These are phyloP conservation scores for Juncus inflexus DNA, from an alignment of 176 grass and related monocot species.

Conservation along the genomic window DNA sequence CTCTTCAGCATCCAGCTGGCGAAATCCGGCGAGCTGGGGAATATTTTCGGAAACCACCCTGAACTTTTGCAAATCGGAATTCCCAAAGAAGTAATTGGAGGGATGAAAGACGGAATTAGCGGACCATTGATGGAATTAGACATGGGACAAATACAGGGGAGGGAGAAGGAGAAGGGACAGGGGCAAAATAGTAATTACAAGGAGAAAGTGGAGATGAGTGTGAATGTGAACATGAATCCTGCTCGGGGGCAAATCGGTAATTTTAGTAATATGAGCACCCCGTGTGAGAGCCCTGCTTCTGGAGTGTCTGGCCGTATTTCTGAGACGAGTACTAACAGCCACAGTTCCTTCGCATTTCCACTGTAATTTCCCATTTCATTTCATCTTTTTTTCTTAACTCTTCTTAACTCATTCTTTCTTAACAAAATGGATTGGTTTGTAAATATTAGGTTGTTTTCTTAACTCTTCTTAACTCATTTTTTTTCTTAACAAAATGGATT, in stretches of 20 bases:
- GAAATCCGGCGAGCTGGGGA: constrained; percentile 53
- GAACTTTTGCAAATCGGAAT: constrained; percentile 36
- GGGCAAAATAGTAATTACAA: constrained; percentile 22
- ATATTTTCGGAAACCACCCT: constrained; percentile 34
- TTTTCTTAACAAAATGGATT: too few species aligned
- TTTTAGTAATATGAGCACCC: constrained; percentile 43
- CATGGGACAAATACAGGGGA: neutral
- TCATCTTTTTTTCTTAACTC: constrained; percentile 13
- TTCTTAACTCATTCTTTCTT: too few species aligned
- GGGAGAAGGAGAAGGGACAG: neutral
- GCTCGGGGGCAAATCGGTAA: constrained; percentile 33
- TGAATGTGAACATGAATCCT: constrained; percentile 14
- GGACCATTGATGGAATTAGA: constrained; percentile 1
- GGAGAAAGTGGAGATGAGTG: constrained; percentile 11
- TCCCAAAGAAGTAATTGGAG: constrained; percentile 32
- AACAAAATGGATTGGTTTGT: too few species aligned
- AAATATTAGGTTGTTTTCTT: constrained; percentile 19
- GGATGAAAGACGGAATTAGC: constrained; percentile 21
- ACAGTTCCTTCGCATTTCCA: constrained; percentile 59
- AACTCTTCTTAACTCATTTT: too few species aligned
- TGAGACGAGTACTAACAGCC: constrained; percentile 24
- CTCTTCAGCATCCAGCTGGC: constrained; percentile 69
- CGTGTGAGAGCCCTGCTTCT: constrained; percentile 22
- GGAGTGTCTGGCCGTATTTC: constrained; percentile 2
- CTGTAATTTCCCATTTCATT: constrained; percentile 41